Percentiles rank a stretch among this genome's conserved stretches.
phyloP scores from a whole-genome alignment of 2,329 filamentous ascomycete genomes.

The Cercospora citrullina region DNA sequence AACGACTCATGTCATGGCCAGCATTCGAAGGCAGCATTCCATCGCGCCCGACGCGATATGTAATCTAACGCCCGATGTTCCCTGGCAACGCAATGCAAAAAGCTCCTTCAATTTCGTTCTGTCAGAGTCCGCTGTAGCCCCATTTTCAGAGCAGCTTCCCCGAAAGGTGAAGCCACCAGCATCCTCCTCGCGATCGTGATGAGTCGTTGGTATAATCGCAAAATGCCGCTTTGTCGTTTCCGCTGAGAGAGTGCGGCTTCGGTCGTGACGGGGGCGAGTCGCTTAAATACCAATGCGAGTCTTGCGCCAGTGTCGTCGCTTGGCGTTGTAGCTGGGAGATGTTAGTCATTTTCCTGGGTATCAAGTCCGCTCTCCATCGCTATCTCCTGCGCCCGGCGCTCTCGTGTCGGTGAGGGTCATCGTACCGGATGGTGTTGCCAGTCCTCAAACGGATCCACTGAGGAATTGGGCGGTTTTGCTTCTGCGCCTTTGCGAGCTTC shows the following conservation, averaged over 20 bases:
- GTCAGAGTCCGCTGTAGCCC: slow-evolving; percentile 18
- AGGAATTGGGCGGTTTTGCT: slow-evolving; percentile 99
- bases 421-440: slow-evolving; percentile 99
- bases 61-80: slow-evolving; percentile 23
- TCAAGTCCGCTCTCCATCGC: neutral
- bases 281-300: slow-evolving; percentile 97
- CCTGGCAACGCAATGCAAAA: slow-evolving; percentile 1
- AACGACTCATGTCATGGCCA: slow-evolving; percentile 19
- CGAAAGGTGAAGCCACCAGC: slow-evolving; percentile 1
- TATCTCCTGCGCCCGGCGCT: neutral
- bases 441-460: slow-evolving; percentile 99
- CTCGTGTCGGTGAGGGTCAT: slow-evolving; percentile 29
- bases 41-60: slow-evolving; percentile 18
- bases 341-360: slow-evolving; percentile 9
- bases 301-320: slow-evolving; percentile 99
- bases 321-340: slow-evolving; percentile 89
- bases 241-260: slow-evolving; percentile 20
- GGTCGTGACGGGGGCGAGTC: slow-evolving; percentile 46
- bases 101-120: slow-evolving; percentile 2
- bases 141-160: neutral
- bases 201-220: slow-evolving; percentile 14
- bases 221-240: slow-evolving; percentile 17
- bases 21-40: slow-evolving; percentile 19
- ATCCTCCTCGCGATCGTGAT: slow-evolving; percentile 13
- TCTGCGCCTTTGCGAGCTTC: slow-evolving; percentile 99